Base-by-base conservation (phyloP, 148 eudicot species). In the Suaeda aralocaspica region DNA sequence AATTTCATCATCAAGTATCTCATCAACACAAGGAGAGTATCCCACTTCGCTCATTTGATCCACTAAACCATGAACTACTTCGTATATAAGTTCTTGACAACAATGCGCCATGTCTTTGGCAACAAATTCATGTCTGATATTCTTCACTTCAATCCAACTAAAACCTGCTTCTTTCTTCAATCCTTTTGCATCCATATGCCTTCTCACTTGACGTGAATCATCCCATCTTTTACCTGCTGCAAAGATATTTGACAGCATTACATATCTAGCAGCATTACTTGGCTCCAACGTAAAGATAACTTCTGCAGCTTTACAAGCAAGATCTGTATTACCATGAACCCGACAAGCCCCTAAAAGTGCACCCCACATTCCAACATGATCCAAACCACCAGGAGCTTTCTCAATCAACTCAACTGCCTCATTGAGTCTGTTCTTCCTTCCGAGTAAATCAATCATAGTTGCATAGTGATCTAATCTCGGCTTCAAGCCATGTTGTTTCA, bases 131-230 rank as follows among this genome's bases (percentile, higher is more conserved):
- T 77, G 79, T 62, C 87, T 79, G 3, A 44, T 72, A 78, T 83
- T 76, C 62, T 80, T 82, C 45, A 91, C 79, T 74, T 85, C 88
- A 66, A 88, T 82, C 91, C 90, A 88, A 71, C 97, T 91, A 64
- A 59, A 80, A 59, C 77, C 97, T 0, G 84, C 87, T 28, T 83
- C 86, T 75, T 91, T 91, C 70, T 69, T 76, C 57, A 91, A 66
- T 22, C 84, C 87, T 70, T 66, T 80, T 3, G 69, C 84, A 67
- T 64, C 76, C 85, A 88, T 82, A 19, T 83, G 64, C 36, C 71
- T 73, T 72, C 94, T 86, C 68, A 91, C 77, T 44, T 68, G 36
- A 21, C 66, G 64, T 3, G 85, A 87, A 74, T 88, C 92, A 65
- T 71, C 86, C 92, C 89, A 88, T 68, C 77, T 78, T 11, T 82